A percentile compares a stretch with the other conserved stretches of the same genome.
Evolutionary conservation across 768 basidiomycete species (phyloP).

Genomic region (Hydnomerulius pinastri): DNA sequence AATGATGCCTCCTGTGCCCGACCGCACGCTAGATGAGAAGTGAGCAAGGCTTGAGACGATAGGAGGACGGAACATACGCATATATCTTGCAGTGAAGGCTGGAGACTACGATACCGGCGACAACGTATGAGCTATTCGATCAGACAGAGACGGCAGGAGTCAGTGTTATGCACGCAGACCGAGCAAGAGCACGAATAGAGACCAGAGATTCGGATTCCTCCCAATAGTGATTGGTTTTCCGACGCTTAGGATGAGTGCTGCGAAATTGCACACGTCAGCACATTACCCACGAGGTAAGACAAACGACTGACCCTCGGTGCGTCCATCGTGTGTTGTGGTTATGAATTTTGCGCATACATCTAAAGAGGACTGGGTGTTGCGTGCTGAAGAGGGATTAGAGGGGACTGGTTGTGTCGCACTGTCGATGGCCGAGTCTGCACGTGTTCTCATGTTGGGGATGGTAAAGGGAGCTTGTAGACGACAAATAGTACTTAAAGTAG

Average conservation of each 20-base stretch:
- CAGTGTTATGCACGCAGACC: background rate
- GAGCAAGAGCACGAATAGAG: background rate
- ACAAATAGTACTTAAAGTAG: too few species aligned
- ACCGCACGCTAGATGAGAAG: slow-evolving; percentile 52
- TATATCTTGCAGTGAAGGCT: slow-evolving; percentile 76
- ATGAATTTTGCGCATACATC: slow-evolving; percentile 74
- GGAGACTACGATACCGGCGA: slow-evolving; percentile 64
- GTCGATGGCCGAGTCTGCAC: slow-evolving; percentile 15
- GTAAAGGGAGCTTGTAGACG: too few species aligned
- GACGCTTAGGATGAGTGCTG: slow-evolving; percentile 62
- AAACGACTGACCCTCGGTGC: slow-evolving; percentile 57
- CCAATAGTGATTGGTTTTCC: slow-evolving; percentile 70
- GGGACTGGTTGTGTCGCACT: slow-evolving; percentile 31
- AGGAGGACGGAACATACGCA: slow-evolving; percentile 51
- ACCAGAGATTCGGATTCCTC: slow-evolving; percentile 72
- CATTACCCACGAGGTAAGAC: background rate
- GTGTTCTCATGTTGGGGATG: slow-evolving; percentile 20
- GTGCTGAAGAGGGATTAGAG: slow-evolving; percentile 20
- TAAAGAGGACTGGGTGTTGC: slow-evolving; percentile 7
- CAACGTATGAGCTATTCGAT: slow-evolving; percentile 53
- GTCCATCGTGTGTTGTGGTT: slow-evolving; percentile 57
- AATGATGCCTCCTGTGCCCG: slow-evolving; percentile 70
- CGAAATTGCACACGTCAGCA: background rate
- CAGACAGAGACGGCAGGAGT: background rate
- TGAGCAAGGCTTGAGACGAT: background rate